Base-by-base conservation (phyloP, 371 early-diverging fungal species). In the Nematocida sp. region DNA sequence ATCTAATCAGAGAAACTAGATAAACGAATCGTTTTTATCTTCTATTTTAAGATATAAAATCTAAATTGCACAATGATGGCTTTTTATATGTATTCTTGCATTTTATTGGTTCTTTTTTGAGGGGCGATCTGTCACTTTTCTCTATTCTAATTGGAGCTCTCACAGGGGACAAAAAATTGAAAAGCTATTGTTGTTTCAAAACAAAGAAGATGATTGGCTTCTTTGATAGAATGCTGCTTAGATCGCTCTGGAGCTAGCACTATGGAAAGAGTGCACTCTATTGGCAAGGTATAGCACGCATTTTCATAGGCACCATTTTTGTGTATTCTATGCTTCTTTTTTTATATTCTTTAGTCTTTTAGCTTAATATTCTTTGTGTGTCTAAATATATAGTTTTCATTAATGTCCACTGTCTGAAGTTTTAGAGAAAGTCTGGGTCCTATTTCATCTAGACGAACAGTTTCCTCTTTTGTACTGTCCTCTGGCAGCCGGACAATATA, bases 281-380 rank as follows among this genome's bases (percentile, higher is more conserved):
- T 2, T 33, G 33, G 33, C 33, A 33, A 33, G 33, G 33, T 33
- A 33, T 33, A 33, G 33, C 33, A 33, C 33, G 2, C 1, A 2
- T 33, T 33, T 33, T 33, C 33, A 33, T 33, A 33, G 33, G 33
- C 33, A 2, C 33, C 33, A 2, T 33, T 33, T 33, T 33, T 33
- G 33, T 54, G 13, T 20, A 54, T 54, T 54, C 54, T 54, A 13
- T 15, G 54, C 13, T 54, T 54, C 13, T 54, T 54, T 20, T 54
- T 54, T 54, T 54, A 9, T 27, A 58, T 23, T 23, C 58, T 58
- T 23, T 75, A 78, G 57, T 67, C 80, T 45, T 78, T 78, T 25
- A 78, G 27, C 46, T 78, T 78, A n/a, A 78, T 60, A 45, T 78
- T 78, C 42, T 78, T 78, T 44, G 70, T 70, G 71, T 78, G 80